Evolutionary conservation across 2,329 filamentous ascomycete genomes (phyloP), one percentile per base, ranked within the genome.

Genomic region (Microdochium nivale): DNA sequence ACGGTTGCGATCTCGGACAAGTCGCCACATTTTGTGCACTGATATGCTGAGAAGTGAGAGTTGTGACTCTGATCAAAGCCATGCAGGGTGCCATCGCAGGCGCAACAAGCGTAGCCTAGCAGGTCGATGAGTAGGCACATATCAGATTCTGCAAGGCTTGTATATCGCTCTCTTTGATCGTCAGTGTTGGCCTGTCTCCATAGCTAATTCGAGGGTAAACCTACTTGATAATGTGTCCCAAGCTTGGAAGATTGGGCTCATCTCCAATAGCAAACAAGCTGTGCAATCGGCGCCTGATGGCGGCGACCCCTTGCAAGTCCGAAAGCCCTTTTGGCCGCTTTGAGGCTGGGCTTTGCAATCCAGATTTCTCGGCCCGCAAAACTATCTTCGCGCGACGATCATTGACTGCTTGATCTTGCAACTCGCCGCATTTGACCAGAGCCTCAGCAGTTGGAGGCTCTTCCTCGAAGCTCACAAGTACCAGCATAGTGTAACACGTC

Each of bases 31-130:
- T 58, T 51, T 14, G 52, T 51, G 51, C 66, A 68, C 8, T 54
- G 50, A 14, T 62, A 51, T 11, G 37, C 51, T 1, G 49, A 47
- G 3, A 33, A 19, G 9, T 49, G 52, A 16, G 52, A 49, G 11
- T 51, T 48, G 16, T 51, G 16, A 23, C 16, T 52, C 10, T 49
- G 47, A 3, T 37, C 33, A n/a, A 51, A 49, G 19, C 61, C 53
- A 11, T 32, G 56, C 47, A 84, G 63, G 7, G 70, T 74, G 30
- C 70, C 69, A 52, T 79, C 75, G 14, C 72, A 69, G 16, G 76
- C 77, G 62, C 84, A 88, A 19, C 78, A 71, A 48, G 82, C 63
- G 48, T 73, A 74, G 2, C 82, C 79, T 14, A 90, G 61, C 11
- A 76, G 62, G 35, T 80, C 69, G 40, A 87, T 67, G 9, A 75